Percentiles rank a stretch among this genome's conserved stretches.
These are phyloP conservation scores for Penicillium pancosmium DNA, from an alignment of 495 filamentous ascomycete genomes.

Conservation along the genomic window DNA sequence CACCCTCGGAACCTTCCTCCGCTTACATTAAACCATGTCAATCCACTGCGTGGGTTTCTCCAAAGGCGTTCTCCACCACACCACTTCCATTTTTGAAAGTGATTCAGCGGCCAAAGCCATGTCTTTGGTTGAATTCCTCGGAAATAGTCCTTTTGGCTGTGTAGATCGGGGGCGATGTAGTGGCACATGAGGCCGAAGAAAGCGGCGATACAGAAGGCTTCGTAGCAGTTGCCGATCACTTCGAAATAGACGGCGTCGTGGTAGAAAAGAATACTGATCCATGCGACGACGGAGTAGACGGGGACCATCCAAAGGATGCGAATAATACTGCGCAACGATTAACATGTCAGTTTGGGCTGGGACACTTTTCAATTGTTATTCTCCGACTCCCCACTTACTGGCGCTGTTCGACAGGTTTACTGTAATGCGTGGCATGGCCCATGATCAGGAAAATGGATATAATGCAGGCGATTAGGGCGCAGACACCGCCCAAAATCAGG, in stretches of 20 bases:
- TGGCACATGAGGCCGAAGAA: conserved; percentile 90
- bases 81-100: conserved; percentile 67
- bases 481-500: conserved; percentile 50
- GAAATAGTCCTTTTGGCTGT: conserved; percentile 88
- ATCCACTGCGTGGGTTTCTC: conserved; percentile 75
- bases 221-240: conserved; percentile 83
- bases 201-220: conserved; percentile 87
- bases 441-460: conserved; percentile 62
- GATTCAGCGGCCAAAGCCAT: conserved; percentile 74
- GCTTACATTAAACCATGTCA: conserved; percentile 89
- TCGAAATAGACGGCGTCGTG: conserved; percentile 81
- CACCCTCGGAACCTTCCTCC: not conserved
- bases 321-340: conserved; percentile 68
- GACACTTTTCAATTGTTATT: not conserved
- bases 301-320: conserved; percentile 92
- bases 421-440: conserved; percentile 81
- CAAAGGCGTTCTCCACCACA: conserved; percentile 66
- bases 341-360: conserved; percentile 15
- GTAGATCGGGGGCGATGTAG: conserved; percentile 78
- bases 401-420: conserved; percentile 78
- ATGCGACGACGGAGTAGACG: conserved; percentile 77
- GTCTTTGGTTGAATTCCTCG: conserved; percentile 64
- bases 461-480: conserved; percentile 45
- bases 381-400: conserved; percentile 57
- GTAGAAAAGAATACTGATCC: conserved; percentile 77